Evolutionary conservation across 2,329 filamentous ascomycete genomes (phyloP), one percentile per base, ranked within the genome.

Genomic region (Chrysoporthe puriensis): DNA sequence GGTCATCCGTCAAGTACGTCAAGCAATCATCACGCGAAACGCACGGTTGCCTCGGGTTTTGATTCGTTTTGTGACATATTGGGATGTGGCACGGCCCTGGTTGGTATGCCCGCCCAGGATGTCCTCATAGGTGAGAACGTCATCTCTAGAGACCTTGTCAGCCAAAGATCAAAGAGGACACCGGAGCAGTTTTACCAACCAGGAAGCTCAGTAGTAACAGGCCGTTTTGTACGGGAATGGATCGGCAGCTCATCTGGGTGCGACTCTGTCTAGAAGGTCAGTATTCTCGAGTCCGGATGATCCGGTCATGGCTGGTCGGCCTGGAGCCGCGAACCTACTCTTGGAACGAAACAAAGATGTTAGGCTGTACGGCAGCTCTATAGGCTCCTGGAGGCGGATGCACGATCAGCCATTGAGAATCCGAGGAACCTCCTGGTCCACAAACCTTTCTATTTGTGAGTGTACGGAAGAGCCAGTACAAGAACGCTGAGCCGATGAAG

Each of bases 21-120:
- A 7, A 54, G 21, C 21, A 1, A 16, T 61, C 26, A 48, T 34
- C 14, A 44, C 11, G 59, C 59, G 8, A 61, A 61, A 11, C 26
- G 59, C 21, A 61, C 59, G 26, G 59, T n/a, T 13, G 21, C 5
- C 43, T 48, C 21, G 26, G 42, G 43, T 61, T 14, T 21, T 21
- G 36, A 14, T 43, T 21, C 57, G 36, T 13, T 13, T n/a, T 60
- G 8, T 3, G 57, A 26, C 7, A 60, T 16, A 4, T 26, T 26
- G 36, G 40, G 57, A 43, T 60, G 57, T 7, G 59, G 59, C 26
- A 61, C 14, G 21, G 59, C 42, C 42, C 21, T 61, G 26, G 59
- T 61, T 14, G 59, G 59, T 16, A 61, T 61, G 59, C 59, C 59
- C 21, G 59, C 59, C 59, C 59, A 61, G 14, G 42, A 46, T n/a